Evolutionary conservation across 805 yeast species (phyloP), one percentile per base, ranked within the genome.

Genomic region (Spathaspora hagerdaliae): DNA sequence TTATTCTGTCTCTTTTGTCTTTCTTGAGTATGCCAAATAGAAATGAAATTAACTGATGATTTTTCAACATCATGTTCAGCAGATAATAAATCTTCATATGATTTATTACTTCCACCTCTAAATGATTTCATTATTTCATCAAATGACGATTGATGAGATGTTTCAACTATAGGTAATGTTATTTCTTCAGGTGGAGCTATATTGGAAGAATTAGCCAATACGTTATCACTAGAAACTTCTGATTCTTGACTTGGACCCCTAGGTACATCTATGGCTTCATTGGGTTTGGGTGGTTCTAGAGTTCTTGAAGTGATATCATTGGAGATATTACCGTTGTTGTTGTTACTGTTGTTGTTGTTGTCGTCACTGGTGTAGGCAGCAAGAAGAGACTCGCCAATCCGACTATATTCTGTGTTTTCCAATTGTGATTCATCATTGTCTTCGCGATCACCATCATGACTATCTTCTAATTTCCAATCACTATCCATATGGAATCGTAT

Each of bases 191-290:
- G 67, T 11, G 68, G 69, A 5, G 64, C 64, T 15, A 71, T 57
- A 45, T 69, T 70, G 2, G 77, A 69, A 0, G 77, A 73, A 53
- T 73, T 73, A 2, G 76, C 77, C 35, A 73, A 60, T 5, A 63
- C 60, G 19, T 47, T 53, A 27, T 60, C 61, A 2, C 35, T 36
- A 1, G 36, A 11, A 9, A 19, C 14, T 1, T 24, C n/a, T 27
- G 37, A 19, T 26, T 40, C 44, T 8, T 39, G 35, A 9, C 27
- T 9, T 36, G 27, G 19, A 2, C 13, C 38, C 12, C 36, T 36
- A n/a, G 26, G 24, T 9, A 6, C 19, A 10, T 47, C 40, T 8
- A 31, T 40, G 11, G 31, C 36, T 10, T 41, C 44, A 31, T 48
- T 48, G 9, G 38, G 47, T 40, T 49, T 50, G 9, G 57, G 53